These are phyloP conservation scores for Epichloe scottii DNA, from an alignment of 2,329 filamentous ascomycete species.

Conservation along the genomic window DNA sequence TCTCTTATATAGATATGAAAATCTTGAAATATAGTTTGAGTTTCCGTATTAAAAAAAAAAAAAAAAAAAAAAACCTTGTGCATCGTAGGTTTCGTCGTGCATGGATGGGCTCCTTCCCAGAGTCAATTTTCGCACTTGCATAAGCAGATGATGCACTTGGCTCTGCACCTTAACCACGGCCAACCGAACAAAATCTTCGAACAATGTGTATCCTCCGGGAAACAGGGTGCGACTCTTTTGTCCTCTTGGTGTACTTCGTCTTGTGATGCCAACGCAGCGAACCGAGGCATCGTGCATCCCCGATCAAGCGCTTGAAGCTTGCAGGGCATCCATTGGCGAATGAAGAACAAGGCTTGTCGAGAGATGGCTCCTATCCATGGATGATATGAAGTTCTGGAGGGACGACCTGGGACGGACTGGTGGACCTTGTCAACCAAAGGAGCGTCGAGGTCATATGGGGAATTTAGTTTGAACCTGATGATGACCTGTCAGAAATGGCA, in stretches of 20 bases:
- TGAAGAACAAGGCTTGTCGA: constrained; percentile 70
- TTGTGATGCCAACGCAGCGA: too few relatives aligned
- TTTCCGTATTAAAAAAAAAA: background rate
- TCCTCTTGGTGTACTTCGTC: too few relatives aligned
- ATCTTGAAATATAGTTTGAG: background rate
- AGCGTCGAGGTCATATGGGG: constrained; percentile 49
- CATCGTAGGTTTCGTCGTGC: background rate
- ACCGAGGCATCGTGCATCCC: constrained; percentile 9
- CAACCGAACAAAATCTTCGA: too few relatives aligned
- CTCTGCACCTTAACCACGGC: too few relatives aligned
- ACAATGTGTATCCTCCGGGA: too few relatives aligned
- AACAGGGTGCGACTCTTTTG: too few relatives aligned
- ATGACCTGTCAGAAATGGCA: too few relatives aligned
- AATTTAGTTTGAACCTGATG: constrained; percentile 71
- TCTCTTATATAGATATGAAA: background rate
- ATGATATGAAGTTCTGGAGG: constrained; percentile 48
- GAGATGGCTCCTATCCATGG: constrained; percentile 28
- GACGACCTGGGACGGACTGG: constrained; percentile 54
- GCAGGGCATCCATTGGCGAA: constrained; percentile 33
- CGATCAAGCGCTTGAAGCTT: constrained; percentile 31
- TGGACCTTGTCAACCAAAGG: constrained; percentile 53
- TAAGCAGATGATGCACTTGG: too few relatives aligned
- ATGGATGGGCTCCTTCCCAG: background rate
- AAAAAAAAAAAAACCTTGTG: background rate
- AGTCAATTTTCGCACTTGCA: too few relatives aligned